These are phyloP conservation scores for Ochetophila trinervis DNA, from an alignment of 306 rosid genomes.

Conservation along the genomic window DNA sequence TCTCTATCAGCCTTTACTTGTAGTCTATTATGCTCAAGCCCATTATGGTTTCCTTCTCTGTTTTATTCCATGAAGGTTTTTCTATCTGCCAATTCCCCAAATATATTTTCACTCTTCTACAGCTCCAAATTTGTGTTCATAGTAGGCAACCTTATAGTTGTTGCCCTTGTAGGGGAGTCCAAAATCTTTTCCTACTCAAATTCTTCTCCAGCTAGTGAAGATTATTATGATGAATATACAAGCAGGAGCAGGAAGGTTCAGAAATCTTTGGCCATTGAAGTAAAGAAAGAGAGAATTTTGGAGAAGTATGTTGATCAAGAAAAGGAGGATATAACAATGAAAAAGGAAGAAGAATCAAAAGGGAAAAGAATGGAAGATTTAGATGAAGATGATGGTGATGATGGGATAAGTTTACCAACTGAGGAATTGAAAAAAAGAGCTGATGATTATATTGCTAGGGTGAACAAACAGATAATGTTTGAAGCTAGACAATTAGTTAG, in stretches of 20 bases:
- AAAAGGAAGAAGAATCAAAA: constrained; percentile 18
- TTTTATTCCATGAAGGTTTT: constrained; percentile 25
- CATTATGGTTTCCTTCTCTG: constrained; percentile 34
- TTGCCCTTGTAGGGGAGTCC: constrained; percentile 44
- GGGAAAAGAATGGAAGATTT: constrained; percentile 9
- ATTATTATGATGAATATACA: constrained; percentile 41
- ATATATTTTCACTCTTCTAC: constrained; percentile 17
- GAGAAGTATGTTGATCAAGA: constrained; percentile 24
- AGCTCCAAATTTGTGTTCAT: constrained; percentile 46
- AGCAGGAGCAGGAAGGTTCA: constrained; percentile 27
- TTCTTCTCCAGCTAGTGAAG: constrained; percentile 32
- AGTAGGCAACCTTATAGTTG: constrained; percentile 44
- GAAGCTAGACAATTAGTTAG: constrained; percentile 48
- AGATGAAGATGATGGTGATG: constrained; percentile 17
- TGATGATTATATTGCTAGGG: constrained; percentile 85
- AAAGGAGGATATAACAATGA: constrained; percentile 11
- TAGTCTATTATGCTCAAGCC: constrained; percentile 25
- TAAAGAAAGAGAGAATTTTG: background rate
- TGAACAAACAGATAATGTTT: constrained; percentile 50
- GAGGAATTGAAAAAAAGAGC: constrained; percentile 75
- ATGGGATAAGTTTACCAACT: constrained; percentile 13
- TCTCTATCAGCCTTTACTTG: constrained; percentile 21
- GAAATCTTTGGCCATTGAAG: constrained; percentile 17
- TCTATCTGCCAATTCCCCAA: constrained; percentile 21
- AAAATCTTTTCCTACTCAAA: constrained; percentile 40